phyloP scores from a whole-genome alignment of 73 alveolate species.

The Blepharisma stoltei region DNA sequence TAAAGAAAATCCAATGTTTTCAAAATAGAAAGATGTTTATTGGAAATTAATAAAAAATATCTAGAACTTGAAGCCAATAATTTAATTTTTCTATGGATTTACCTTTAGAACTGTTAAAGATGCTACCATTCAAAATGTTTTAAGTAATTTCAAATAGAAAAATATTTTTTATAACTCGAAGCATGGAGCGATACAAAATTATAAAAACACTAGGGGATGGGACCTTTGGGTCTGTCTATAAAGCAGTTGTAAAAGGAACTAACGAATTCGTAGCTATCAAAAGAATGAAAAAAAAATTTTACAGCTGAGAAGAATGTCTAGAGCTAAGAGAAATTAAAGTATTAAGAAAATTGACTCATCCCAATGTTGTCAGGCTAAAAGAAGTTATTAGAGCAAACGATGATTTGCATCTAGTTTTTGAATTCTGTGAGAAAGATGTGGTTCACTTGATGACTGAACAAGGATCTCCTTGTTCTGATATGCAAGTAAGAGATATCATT shows the following conservation, averaged over 20 bases:
- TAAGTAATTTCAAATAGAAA: neutral
- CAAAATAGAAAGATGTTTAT: too few relatives aligned
- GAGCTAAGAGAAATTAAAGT: constrained; percentile 96
- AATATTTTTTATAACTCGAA: neutral
- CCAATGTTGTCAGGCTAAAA: constrained; percentile 71
- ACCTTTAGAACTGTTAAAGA: too few relatives aligned
- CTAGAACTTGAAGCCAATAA: too few relatives aligned
- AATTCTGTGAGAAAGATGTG: constrained; percentile 93
- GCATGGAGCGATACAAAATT: constrained; percentile 26
- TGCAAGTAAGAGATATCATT: neutral
- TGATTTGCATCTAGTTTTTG: constrained; percentile 97
- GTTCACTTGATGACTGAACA: constrained; percentile 29
- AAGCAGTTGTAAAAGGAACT: constrained; percentile 75
- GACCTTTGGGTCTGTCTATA: constrained; percentile 78
- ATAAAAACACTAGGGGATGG: constrained; percentile 60
- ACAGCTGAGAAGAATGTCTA: constrained; percentile 97
- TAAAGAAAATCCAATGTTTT: too few relatives aligned
- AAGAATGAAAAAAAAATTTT: constrained; percentile 26
- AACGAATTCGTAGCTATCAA: constrained; percentile 61
- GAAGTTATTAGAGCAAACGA: constrained; percentile 84
- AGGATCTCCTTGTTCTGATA: neutral
- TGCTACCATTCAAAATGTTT: neutral
- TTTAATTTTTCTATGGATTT: too few relatives aligned
- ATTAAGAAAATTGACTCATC: constrained; percentile 77
- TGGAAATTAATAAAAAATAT: too few relatives aligned